Conservation (phyloP, 352 stramenopile species). For the Pythium vanterpoolii region DNA sequence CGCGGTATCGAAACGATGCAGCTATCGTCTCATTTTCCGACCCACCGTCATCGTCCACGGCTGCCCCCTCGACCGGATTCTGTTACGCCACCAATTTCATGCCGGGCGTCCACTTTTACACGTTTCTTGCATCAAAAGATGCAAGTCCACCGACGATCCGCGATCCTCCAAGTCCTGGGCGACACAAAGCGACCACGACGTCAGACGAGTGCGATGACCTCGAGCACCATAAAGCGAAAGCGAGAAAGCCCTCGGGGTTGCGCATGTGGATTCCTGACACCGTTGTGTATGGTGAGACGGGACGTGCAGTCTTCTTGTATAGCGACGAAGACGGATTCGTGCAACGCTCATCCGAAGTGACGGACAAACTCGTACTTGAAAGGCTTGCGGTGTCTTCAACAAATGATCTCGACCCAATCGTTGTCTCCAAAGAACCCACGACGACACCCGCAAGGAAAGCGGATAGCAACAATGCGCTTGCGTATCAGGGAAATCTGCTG, state of each 20-base stretch:
- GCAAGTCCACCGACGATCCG: neutral
- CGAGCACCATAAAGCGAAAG: conserved; percentile 6
- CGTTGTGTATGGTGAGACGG: conserved; percentile 75
- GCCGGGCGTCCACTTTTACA: conserved; percentile 78
- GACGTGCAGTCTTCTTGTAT: conserved; percentile 68
- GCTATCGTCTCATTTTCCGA: conserved; percentile 65
- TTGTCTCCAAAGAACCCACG: conserved; percentile 74
- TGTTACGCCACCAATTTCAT: conserved; percentile 64
- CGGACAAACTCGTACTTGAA: conserved; percentile 73
- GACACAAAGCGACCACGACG: neutral
- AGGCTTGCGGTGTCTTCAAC: conserved; percentile 29
- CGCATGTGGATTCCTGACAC: conserved; percentile 77
- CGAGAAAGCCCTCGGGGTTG: conserved; percentile 26
- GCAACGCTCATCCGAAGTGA: conserved; percentile 58
- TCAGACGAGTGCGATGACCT: neutral
- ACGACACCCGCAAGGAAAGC: conserved; percentile 20
- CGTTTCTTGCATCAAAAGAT: conserved; percentile 67
- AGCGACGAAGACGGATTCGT: conserved; percentile 67
- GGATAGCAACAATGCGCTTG: conserved; percentile 21
- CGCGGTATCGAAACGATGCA: conserved; percentile 51
- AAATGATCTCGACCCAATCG: conserved; percentile 40
- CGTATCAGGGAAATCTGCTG: conserved; percentile 58
- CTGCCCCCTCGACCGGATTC: conserved; percentile 24
- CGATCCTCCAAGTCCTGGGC: neutral
- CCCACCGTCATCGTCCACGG: conserved; percentile 17